Evolutionary conservation across 208 protist genomes (phyloP).

Genomic region (Acanthamoeba triangularis): DNA sequence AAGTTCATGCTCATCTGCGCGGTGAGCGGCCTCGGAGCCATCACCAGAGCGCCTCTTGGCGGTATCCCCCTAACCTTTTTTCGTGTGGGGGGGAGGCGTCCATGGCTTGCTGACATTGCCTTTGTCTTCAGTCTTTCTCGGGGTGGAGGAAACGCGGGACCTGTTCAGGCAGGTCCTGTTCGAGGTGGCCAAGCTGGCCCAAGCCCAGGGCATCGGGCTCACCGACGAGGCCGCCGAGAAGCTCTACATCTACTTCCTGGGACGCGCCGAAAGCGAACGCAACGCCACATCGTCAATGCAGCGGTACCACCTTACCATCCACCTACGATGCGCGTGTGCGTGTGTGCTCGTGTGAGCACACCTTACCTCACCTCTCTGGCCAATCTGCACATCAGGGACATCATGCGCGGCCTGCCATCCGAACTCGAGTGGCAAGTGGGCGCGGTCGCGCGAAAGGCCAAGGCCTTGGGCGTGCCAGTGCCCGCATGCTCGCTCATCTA

Average conservation of each 20-base stretch:
- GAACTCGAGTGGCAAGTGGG: constrained; percentile 33
- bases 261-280: not conserved
- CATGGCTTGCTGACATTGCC: not conserved
- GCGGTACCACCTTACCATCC: not conserved
- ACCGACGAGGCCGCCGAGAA: constrained; percentile 35
- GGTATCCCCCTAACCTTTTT: not conserved
- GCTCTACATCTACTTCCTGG: constrained; percentile 12
- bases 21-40: not conserved
- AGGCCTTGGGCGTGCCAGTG: not conserved
- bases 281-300: constrained; percentile 16
- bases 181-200: constrained; percentile 26
- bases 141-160: not conserved
- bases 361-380: not conserved
- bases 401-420: not conserved
- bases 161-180: constrained; percentile 24
- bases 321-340: no score
- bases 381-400: not conserved
- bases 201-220: constrained; percentile 3
- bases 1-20: constrained; percentile 59
- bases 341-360: no score
- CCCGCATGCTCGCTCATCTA: constrained; percentile 12
- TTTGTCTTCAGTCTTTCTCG: not conserved
- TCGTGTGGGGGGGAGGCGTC: no score
- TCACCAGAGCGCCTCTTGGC: constrained; percentile 21
- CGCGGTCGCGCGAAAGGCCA: not conserved